Conservation (phyloP, 2,329 filamentous ascomycete species). For the Trichoderma aggressivum region DNA sequence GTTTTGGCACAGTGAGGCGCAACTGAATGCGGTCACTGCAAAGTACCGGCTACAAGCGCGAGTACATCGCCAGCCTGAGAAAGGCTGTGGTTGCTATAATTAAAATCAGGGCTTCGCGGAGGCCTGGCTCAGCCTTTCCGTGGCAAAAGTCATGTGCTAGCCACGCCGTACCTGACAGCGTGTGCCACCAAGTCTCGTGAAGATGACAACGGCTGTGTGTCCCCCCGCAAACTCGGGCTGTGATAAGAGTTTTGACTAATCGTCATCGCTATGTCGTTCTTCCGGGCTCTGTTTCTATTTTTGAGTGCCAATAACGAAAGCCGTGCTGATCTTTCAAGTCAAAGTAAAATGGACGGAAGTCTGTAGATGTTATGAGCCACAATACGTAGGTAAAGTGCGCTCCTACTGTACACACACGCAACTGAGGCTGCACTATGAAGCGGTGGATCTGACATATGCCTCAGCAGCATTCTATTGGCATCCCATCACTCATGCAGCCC, state of each 20-base stretch:
- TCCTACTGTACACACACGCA: neutral
- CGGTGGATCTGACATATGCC: neutral
- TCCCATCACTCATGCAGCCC: neutral
- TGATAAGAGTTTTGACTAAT: neutral
- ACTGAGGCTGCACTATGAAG: neutral
- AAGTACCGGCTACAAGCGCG: neutral
- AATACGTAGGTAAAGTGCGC: neutral
- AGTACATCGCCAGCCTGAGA: neutral
- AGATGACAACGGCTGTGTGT: neutral
- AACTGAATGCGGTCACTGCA: slow-evolving; percentile 1
- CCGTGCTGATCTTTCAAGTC: neutral
- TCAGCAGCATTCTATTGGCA: neutral
- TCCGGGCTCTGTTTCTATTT: neutral
- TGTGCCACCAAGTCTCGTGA: neutral
- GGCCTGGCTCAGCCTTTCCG: slow-evolving; percentile 7
- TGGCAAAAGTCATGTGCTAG: slow-evolving; percentile 15
- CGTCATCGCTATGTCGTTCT: neutral
- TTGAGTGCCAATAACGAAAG: neutral
- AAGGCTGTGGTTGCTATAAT: slow-evolving; percentile 17
- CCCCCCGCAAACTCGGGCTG: neutral
- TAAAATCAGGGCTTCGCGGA: slow-evolving; percentile 10
- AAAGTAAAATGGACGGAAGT: neutral
- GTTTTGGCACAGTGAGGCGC: slow-evolving; percentile 3
- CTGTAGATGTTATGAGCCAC: neutral
- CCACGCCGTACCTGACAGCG: neutral